Base-by-base conservation (phyloP, 805 yeast genomes). In the Kodamaea neixiangensis region DNA sequence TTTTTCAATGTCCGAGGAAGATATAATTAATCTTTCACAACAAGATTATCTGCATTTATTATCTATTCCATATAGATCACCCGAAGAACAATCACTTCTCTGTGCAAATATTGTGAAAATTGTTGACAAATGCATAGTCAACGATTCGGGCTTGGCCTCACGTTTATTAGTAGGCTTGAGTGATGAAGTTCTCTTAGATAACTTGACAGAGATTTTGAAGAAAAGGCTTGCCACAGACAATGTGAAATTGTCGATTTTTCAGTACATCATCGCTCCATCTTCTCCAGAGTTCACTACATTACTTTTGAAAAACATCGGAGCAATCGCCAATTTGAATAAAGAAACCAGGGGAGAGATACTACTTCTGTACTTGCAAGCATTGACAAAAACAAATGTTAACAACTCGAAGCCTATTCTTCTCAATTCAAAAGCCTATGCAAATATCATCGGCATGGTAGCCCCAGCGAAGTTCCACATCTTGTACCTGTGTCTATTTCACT, bases 91-190 rank as follows among this genome's bases (percentile, higher is more conserved):
- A 9, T 65, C 66, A 44, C 49, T 50, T 5, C 64, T 71, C 41
- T 69, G 73, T 50, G 50, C 55, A 34, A 62, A 64, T 40, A 48
- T 74, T 11, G 61, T 68, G 6, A 59, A 64, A 21, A 62, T 73
- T 6, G 53, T 69, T 10, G 60, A 68, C 29, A 67, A 67, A n/a
- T 56, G 54, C 22, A 59, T 73, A 31, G 51, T 72, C 3, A 49
- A 50, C 11, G 63, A 67, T 43, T 64, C 75, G 3, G 47, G 50
- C 9, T 44, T 54, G 7, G 65, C 64, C 3, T 61, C 64, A 14
- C 53, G 56, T 2, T 51, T 64, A 29, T 41, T 67, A 13, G 49
- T 46, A 13, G 54, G 61, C 37, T 59, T 68, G 5, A 46, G 44
- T n/a, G 66, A 66, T 29, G 48, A 52, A 0, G 44, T 50, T 15